Base-by-base conservation (phyloP, 2,329 filamentous ascomycete genomes). In the Sporothrix brunneoviolacea region DNA sequence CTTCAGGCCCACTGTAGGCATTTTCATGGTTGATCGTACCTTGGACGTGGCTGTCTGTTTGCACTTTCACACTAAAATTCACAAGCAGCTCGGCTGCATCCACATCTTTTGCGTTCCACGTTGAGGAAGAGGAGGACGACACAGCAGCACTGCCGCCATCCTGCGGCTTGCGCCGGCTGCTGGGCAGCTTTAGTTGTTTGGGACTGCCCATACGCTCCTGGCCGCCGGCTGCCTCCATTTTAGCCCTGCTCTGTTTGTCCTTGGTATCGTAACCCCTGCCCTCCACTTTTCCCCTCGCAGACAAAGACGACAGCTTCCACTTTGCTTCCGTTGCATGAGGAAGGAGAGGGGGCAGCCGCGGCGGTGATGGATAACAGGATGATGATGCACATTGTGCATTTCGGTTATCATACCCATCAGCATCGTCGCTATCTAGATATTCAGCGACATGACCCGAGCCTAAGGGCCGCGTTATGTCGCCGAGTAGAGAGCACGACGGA, bases 31-130 rank as follows among this genome's bases (percentile, higher is more conserved):
- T 24, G 15, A n/a, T n/a, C n/a, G n/a, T n/a, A n/a, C n/a, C n/a
- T n/a, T n/a, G n/a, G n/a, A 9, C 13, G 19, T 39, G 28, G 15
- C 24, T 27, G 12, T 43, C 19, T 15, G 39, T 8, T 10, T 30
- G 36, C 15, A 21, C 32, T 21, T 47, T 36, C 3, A 15, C 44
- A 22, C 52, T 18, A 16, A 55, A 47, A 16, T 47, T 46, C 21
- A 55, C 50, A 16, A 56, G 48, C 45, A 53, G 28, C 39, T 46
- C 46, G 3, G 55, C 55, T 1, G 50, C 51, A 24, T 42, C 24
- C 16, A 49, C 19, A 19, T 56, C 54, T 2, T 12, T 22, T 13
- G 49, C 35, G n/a, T 24, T 35, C 38, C 39, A 44, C 3, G 28
- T 3, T 15, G 27, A 24, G 4, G 41, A 24, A 24, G 35, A 35